phyloP scores from a whole-genome alignment of 768 basidiomycete genomes.

The Collybia nuda region DNA sequence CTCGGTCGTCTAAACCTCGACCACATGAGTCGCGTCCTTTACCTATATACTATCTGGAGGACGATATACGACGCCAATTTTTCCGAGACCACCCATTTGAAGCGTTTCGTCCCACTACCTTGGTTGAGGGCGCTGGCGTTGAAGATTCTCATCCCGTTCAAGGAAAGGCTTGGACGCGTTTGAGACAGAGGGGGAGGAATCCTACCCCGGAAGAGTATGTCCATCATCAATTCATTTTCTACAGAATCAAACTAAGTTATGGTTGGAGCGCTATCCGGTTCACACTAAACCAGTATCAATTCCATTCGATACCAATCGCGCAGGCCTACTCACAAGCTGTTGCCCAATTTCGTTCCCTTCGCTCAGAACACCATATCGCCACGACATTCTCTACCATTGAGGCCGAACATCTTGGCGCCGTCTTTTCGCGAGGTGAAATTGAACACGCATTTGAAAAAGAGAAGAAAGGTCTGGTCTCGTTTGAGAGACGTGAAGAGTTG shows the following conservation, averaged over 20 bases:
- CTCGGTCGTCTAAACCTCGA: slow-evolving; percentile 29
- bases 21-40: slow-evolving; percentile 46
- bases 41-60: slow-evolving; percentile 78
- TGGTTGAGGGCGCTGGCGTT: slow-evolving; percentile 71
- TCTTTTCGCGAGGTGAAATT: slow-evolving; percentile 60
- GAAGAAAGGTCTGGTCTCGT: slow-evolving; percentile 58
- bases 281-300: slow-evolving; percentile 71
- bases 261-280: slow-evolving; percentile 71
- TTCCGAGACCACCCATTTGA: slow-evolving; percentile 97
- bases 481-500: slow-evolving; percentile 52
- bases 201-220: slow-evolving; percentile 91
- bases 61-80: slow-evolving; percentile 85
- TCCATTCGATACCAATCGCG: slow-evolving; percentile 64
- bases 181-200: slow-evolving; percentile 80
- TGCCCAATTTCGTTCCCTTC: slow-evolving; percentile 84
- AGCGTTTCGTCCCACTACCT: slow-evolving; percentile 74
- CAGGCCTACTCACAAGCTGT: slow-evolving; percentile 80
- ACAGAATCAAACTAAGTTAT: slow-evolving; percentile 9
- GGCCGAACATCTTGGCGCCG: slow-evolving; percentile 72
- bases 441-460: slow-evolving; percentile 62
- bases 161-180: slow-evolving; percentile 71
- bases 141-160: slow-evolving; percentile 53
- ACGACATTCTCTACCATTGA: slow-evolving; percentile 77
- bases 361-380: slow-evolving; percentile 80
- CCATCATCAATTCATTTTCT: not conserved